These are phyloP conservation scores for Fusarium cicatricum DNA, from an alignment of 2,329 filamentous ascomycete genomes.

Conservation along the genomic window DNA sequence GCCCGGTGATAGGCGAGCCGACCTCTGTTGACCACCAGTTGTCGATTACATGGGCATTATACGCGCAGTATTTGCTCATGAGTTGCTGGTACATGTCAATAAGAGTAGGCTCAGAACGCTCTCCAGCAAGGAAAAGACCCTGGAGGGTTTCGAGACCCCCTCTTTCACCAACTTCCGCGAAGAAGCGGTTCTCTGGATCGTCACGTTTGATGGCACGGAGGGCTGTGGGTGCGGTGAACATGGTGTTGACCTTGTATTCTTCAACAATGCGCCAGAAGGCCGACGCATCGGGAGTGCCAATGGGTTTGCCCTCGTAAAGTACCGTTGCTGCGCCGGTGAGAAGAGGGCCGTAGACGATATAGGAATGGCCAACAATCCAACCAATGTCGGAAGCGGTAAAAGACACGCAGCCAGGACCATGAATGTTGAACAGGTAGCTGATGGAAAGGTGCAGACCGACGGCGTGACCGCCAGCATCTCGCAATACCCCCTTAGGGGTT, in stretches of 20 bases:
- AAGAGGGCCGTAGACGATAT: slow-evolving; percentile 89
- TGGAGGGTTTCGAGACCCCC: slow-evolving; percentile 77
- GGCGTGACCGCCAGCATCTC: slow-evolving; percentile 86
- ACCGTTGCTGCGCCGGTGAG: slow-evolving; percentile 86
- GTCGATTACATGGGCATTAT: slow-evolving; percentile 64
- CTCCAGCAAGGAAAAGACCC: slow-evolving; percentile 85
- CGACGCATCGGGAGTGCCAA: slow-evolving; percentile 87
- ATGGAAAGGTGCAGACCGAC: slow-evolving; percentile 86
- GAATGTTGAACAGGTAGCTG: slow-evolving; percentile 82
- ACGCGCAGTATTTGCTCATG: slow-evolving; percentile 70
- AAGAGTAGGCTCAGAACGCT: slow-evolving; percentile 88
- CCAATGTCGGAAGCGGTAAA: slow-evolving; percentile 86
- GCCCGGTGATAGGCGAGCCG: slow-evolving; percentile 66
- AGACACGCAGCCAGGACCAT: slow-evolving; percentile 80
- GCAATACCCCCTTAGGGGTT: slow-evolving; percentile 81
- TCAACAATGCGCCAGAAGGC: slow-evolving; percentile 89
- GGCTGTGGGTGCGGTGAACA: slow-evolving; percentile 89
- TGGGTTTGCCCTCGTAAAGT: slow-evolving; percentile 92
- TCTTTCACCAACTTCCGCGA: slow-evolving; percentile 69
- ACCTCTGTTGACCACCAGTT: slow-evolving; percentile 71
- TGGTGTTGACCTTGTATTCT: slow-evolving; percentile 82
- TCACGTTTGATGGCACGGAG: slow-evolving; percentile 87
- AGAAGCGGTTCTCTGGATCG: slow-evolving; percentile 75
- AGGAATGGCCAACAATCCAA: slow-evolving; percentile 76
- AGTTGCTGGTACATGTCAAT: slow-evolving; percentile 82